Evolutionary conservation across 352 stramenopile species (phyloP), one percentile per base, ranked within the genome.

Genomic region (Pythium insidiosum): DNA sequence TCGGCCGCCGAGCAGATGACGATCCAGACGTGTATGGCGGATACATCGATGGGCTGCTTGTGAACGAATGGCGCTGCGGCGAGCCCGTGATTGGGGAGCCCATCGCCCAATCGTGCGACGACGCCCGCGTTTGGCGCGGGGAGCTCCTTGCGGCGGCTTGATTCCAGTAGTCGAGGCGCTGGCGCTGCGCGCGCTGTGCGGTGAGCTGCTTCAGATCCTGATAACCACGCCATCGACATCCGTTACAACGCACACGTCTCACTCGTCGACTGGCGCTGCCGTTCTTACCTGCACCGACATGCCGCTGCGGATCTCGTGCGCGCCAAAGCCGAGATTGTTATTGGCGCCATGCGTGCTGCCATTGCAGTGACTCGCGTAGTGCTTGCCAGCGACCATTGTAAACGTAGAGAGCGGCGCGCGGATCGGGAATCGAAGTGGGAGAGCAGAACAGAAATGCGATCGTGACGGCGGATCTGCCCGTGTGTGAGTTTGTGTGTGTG

Each of bases 261-360:
- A n/a, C n/a, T n/a, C n/a, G n/a, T n/a, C n/a, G n/a, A n/a, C n/a
- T n/a, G n/a, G n/a, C n/a, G n/a, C n/a, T n/a, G n/a, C n/a, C n/a
- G n/a, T n/a, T n/a, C n/a, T n/a, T n/a, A 86, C 74, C 72, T 88
- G 76, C 19, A 91, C 78, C 25, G 71, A 85, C 78, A 91, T 91
- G 51, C 78, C 78, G 42, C 75, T 88, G 47, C 78, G 75, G 57
- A 91, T 84, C 61, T 85, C 72, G 39, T 68, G 80, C 29, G 38
- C 19, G 10, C 3, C 25, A 20, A 20, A 38, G 31, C n/a, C 35
- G 26, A 24, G n/a, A n/a, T n/a, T n/a, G n/a, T n/a, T n/a, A n/a
- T n/a, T n/a, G n/a, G n/a, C n/a, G n/a, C n/a, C n/a, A n/a, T n/a
- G n/a, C n/a, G n/a, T n/a, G n/a, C n/a, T n/a, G n/a, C n/a, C n/a